phyloP scores from a whole-genome alignment of 495 filamentous ascomycete genomes.

The Penicillium samsonianum region DNA sequence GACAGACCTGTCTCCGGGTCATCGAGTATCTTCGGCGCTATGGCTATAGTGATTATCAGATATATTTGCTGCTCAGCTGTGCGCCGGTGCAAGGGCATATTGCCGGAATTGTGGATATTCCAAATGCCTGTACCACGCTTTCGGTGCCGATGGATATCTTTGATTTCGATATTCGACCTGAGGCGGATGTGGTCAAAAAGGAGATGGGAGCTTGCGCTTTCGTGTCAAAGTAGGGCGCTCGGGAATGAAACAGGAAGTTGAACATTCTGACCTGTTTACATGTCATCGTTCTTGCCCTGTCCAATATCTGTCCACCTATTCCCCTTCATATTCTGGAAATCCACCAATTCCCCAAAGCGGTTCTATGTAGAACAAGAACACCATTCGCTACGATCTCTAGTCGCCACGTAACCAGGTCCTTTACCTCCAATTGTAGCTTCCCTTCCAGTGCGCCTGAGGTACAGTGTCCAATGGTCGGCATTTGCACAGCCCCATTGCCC shows the following conservation, averaged over 20 bases:
- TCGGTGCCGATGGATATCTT: slow-evolving; percentile 95
- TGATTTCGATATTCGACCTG: slow-evolving; percentile 86
- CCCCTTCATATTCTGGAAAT: too few relatives aligned
- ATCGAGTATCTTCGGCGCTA: slow-evolving; percentile 88
- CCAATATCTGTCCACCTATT: too few relatives aligned
- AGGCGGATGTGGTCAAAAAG: slow-evolving; percentile 57
- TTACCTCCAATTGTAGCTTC: too few relatives aligned
- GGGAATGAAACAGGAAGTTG: neutral
- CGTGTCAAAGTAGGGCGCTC: slow-evolving; percentile 46
- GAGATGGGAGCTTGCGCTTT: slow-evolving; percentile 83
- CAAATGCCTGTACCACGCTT: slow-evolving; percentile 84
- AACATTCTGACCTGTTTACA: neutral
- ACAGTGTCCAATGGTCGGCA: too few relatives aligned
- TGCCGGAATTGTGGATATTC: slow-evolving; percentile 90
- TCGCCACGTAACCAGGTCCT: too few relatives aligned
- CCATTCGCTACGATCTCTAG: too few relatives aligned
- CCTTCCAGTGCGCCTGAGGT: too few relatives aligned
- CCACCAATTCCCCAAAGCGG: too few relatives aligned
- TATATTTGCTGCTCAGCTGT: slow-evolving; percentile 85
- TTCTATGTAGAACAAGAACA: too few relatives aligned
- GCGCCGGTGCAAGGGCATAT: slow-evolving; percentile 91
- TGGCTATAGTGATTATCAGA: slow-evolving; percentile 79
- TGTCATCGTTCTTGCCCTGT: neutral
- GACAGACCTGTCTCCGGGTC: slow-evolving; percentile 76
- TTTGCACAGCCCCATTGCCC: too few relatives aligned